Evolutionary conservation across 2,329 filamentous ascomycete genomes (phyloP).

Genomic region (Emericellopsis cladophorae): DNA sequence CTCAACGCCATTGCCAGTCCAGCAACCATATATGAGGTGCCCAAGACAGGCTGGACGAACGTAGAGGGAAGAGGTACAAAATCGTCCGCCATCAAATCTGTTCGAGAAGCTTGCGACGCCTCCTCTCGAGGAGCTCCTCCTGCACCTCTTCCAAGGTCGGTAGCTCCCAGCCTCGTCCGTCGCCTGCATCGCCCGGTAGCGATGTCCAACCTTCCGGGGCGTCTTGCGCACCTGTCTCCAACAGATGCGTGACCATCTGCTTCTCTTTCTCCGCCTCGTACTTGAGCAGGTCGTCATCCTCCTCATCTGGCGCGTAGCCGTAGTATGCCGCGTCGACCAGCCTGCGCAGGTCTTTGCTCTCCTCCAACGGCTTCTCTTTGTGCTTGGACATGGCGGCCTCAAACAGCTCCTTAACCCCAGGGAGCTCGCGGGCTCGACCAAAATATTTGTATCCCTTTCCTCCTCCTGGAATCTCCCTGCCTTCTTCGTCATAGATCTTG

Average conservation of each 20-base stretch:
- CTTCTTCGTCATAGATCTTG: conserved; percentile 61
- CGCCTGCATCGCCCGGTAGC: conserved; percentile 75
- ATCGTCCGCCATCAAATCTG: conserved; percentile 39
- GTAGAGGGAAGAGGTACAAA: too few relatives aligned
- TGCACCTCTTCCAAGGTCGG: conserved; percentile 90
- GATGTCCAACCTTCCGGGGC: conserved; percentile 66
- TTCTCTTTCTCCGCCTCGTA: conserved; percentile 79
- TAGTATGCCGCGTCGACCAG: conserved; percentile 92
- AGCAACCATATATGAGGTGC: too few relatives aligned
- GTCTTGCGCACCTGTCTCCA: conserved; percentile 41
- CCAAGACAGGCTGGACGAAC: too few relatives aligned
- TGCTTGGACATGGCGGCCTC: conserved; percentile 64
- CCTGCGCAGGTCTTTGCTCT: conserved; percentile 55
- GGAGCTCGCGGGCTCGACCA: conserved; percentile 76
- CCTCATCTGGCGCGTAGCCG: conserved; percentile 85
- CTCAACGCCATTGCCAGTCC: too few relatives aligned
- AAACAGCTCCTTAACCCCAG: conserved; percentile 93
- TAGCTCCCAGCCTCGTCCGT: conserved; percentile 70
- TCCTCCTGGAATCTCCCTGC: conserved; percentile 57
- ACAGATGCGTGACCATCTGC: conserved; percentile 61
- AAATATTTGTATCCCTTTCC: conserved; percentile 94
- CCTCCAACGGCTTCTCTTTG: conserved; percentile 51
- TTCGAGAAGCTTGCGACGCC: conserved; percentile 72
- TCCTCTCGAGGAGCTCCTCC: conserved; percentile 77
- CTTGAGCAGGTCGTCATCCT: conserved; percentile 66